These are phyloP conservation scores for Termitomyces titanicus DNA, from an alignment of 768 basidiomycete genomes.

Conservation along the genomic window DNA sequence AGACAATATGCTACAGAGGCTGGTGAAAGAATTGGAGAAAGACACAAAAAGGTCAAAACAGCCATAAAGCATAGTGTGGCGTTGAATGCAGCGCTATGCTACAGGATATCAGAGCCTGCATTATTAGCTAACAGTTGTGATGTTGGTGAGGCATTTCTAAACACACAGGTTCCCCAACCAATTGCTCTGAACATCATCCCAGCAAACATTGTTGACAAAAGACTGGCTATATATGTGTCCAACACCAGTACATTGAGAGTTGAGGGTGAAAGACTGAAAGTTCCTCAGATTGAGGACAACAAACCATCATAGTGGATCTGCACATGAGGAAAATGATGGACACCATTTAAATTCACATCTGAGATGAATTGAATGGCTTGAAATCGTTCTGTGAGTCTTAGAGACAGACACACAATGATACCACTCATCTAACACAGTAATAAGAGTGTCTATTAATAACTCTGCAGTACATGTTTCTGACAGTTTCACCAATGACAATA, in stretches of 20 bases:
- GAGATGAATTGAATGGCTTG: conserved; percentile 31
- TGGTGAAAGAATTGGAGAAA: conserved; percentile 61
- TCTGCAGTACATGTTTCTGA: no score
- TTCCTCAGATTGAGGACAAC: conserved; percentile 14
- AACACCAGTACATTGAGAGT: conserved; percentile 45
- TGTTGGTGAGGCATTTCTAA: neutral
- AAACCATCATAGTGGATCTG: conserved; percentile 82
- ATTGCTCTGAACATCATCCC: conserved; percentile 98
- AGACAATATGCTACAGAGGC: conserved; percentile 77
- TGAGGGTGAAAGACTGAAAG: neutral
- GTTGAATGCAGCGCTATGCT: conserved; percentile 89
- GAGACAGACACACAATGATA: neutral
- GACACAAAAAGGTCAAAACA: conserved; percentile 86
- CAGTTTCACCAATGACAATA: no score
- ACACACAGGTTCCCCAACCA: conserved; percentile 86
- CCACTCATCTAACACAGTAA: conserved; percentile 81
- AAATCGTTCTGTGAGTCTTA: neutral
- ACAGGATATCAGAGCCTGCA: conserved; percentile 79
- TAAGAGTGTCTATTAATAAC: conserved; percentile 78
- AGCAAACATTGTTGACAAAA: conserved; percentile 87
- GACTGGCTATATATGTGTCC: conserved; percentile 70
- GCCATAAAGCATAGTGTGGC: conserved; percentile 88
- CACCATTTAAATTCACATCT: conserved; percentile 94
- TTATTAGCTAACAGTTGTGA: neutral
- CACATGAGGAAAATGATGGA: conserved; percentile 96